Base-by-base conservation (phyloP, 441 rosid species). In the Dalechampia spathulata region DNA sequence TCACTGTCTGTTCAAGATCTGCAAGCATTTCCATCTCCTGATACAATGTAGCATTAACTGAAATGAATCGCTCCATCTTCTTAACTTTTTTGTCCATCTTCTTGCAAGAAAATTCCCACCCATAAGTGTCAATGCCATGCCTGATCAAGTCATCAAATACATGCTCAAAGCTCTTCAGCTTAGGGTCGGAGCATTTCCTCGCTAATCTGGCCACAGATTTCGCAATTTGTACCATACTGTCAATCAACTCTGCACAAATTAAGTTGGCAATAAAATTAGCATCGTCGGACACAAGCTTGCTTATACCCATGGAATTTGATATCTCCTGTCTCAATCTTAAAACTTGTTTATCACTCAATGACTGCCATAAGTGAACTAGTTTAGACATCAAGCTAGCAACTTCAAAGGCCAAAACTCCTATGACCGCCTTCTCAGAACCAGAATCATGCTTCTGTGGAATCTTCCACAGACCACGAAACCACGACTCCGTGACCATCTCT, bases 361-460 rank as follows among this genome's bases (percentile, higher is more conserved):
- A 80, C 11, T 90, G 93, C 97, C 97, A 90, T 40, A 90, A 63
- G 62, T 94, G 90, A 64, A 86, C 90, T 46, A 83, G 65, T 69
- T 90, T 94, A 2, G 97, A 81, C 82, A 94, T 73, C 71, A 94
- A 72, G 68, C 92, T 86, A 0, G 95, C 87, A 75, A 84, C 80
- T 80, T 94, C 97, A 48, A 90, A 87, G 0, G 96, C 94, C 64
- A 90, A 63, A 51, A 94, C 91, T n/a, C 88, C 95, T 19, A 90
- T 74, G 47, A 70, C 71, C 36, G 36, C 78, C 63, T 83, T 85
- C 57, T 74, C 82, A 34, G 75, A 67, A 59, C 69, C 76, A 1
- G 77, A 73, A 5, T 80, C 77, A 61, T 65, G 83, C 76, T 75
- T 93, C 68, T 81, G 73, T 11, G 93, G 76, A 25, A 72, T 70